Base-by-base conservation (phyloP, 306 rosid species). In the Cajanus cajan region DNA sequence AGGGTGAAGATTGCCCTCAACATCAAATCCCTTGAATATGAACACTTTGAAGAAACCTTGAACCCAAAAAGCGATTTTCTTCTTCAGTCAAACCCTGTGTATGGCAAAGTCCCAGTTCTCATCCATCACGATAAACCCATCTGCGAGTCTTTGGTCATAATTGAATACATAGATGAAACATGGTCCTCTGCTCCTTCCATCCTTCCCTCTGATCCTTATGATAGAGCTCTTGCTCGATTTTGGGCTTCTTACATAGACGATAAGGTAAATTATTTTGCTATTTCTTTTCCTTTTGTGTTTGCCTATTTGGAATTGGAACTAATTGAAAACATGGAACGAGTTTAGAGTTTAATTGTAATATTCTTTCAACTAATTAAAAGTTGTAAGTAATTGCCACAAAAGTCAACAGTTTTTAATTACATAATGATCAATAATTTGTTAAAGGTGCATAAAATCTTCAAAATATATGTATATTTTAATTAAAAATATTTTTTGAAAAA, bases 31-130 rank as follows among this genome's bases (percentile, higher is more conserved):
- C 51, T 85, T 40, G 47, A 82, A 16, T 81, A 90, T 44, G 87
- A 85, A 10, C 65, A 74, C 76, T 54, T 82, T 12, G 86, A 88
- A 73, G 90, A 90, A 78, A 71, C 78, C 4, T 24, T 90, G 39
- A 65, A 67, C 24, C 51, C 88, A 55, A 92, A 89, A 67, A 86
- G 86, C 48, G 78, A 83, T 50, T 83, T 92, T 37, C 87, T 92
- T 41, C 87, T 92, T 64, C 76, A 80, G 45, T 88, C 92, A 0
- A 91, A 88, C 73, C 92, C 90, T 1, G 90, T 91, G 0, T 81
- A 86, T 84, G 86, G 74, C 64, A 85, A 73, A 78, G 80, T 89
- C 64, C 94, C 90, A 0, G 92, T 91, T 80, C 90, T 91, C 3
- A 37, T 91, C 65, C 94, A 91, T 31, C 33, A 41, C 0, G 86